Evolutionary conservation across 106 monocot genomes (phyloP), one percentile per base, ranked within the genome.

Genomic region (Dioscorea alata): DNA sequence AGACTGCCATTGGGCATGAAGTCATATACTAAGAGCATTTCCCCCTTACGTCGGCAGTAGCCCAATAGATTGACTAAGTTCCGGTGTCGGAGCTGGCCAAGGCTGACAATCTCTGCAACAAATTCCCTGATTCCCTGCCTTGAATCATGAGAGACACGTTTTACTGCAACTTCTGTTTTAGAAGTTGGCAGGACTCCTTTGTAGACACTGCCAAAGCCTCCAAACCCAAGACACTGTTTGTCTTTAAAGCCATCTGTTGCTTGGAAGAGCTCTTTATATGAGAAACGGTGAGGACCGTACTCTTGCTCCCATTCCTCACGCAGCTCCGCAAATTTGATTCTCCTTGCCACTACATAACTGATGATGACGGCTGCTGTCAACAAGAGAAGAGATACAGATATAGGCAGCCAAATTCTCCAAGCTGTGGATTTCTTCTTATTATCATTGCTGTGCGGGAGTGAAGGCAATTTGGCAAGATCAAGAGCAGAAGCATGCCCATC

Each of bases 281-380:
- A 28, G 62, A 63, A 63, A 23, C 62, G 62, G 17, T 63, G 62
- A 63, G 62, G 62, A 17, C 62, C 62, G 13, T 63, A 63, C 15
- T 63, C 62, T 63, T 63, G 24, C 23, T 51, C 22, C 51, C 49
- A 22, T 6, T 54, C 80, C 53, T 81, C 75, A 8, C 33, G 57
- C 7, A 75, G 21, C 32, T 64, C 79, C 24, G 33, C 33, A 16
- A 64, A 57, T 24, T 69, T 76, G 4, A 18, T 60, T 20, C 23
- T 63, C 42, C 63, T 52, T 19, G 53, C 54, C 25, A 21, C 28
- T 12, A 22, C 17, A 25, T 51, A 33, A 16, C 24, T 33, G 21
- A 70, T 48, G 7, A 25, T 48, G 17, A 60, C 1, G 21, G 60
- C 34, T 59, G 18, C 31, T n/a, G 17, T 24, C 4, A 73, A 23